These are phyloP conservation scores for Salvia rosmarinus DNA, from an alignment of 257 asterid genomes.

Conservation along the genomic window DNA sequence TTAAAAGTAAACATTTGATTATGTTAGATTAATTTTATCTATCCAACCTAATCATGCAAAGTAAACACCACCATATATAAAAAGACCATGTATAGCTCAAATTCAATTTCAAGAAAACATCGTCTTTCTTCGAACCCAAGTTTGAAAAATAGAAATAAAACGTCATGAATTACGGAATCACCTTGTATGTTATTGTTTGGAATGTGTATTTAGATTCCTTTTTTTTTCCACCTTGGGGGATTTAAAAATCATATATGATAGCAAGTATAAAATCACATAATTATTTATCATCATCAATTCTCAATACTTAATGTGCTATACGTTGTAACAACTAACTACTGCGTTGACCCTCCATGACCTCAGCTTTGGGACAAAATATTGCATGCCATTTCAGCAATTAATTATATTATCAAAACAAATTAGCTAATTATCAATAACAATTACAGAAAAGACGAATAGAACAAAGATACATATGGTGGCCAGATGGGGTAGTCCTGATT, in stretches of 20 bases:
- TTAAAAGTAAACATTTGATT: too few relatives aligned
- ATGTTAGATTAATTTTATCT: too few relatives aligned
- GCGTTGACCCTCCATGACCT: not conserved
- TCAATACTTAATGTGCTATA: not conserved
- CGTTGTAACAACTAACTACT: not conserved
- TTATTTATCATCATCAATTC: not conserved
- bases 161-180: slow-evolving; percentile 24
- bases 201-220: not conserved
- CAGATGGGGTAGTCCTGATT: not conserved
- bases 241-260: not conserved
- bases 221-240: not conserved
- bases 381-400: not conserved
- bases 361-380: not conserved
- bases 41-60: too few relatives aligned
- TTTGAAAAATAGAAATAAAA: not conserved
- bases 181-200: slow-evolving; percentile 19
- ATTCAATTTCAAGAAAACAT: too few relatives aligned
- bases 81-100: too few relatives aligned
- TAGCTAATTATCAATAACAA: not conserved
- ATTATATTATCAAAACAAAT: not conserved
- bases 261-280: not conserved
- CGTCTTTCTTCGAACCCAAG: not conserved
- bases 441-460: not conserved
- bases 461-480: not conserved
- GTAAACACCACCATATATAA: too few relatives aligned